These are phyloP conservation scores for Penicillium longicatenatum DNA, from an alignment of 495 filamentous ascomycete genomes.

Conservation along the genomic window DNA sequence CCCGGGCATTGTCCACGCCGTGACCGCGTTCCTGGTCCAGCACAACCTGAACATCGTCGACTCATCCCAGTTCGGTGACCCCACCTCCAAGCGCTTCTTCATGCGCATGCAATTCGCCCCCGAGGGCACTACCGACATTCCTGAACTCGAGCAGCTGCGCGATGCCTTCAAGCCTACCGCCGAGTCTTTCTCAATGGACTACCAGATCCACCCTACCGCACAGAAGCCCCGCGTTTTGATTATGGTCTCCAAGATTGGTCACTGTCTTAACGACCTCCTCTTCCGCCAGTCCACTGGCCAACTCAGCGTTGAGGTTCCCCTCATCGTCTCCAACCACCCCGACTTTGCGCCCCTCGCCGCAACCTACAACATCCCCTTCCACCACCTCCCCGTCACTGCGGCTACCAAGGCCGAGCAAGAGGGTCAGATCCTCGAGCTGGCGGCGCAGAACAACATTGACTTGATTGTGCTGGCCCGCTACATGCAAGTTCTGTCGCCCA, in stretches of 20 bases:
- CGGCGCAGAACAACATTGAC: constrained; percentile 63
- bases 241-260: constrained; percentile 81
- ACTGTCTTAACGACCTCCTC: constrained; percentile 78
- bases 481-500: constrained; percentile 78
- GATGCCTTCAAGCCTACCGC: constrained; percentile 56
- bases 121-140: constrained; percentile 30
- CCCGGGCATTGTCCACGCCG: constrained; percentile 74
- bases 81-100: constrained; percentile 67
- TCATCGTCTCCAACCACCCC: constrained; percentile 72
- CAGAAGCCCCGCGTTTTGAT: constrained; percentile 71
- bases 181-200: constrained; percentile 58
- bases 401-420: constrained; percentile 72
- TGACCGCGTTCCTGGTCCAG: constrained; percentile 67
- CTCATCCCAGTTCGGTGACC: constrained; percentile 72
- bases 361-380: constrained; percentile 71
- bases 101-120: constrained; percentile 74
- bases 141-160: constrained; percentile 46
- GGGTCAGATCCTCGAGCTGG: constrained; percentile 62
- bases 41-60: constrained; percentile 73
- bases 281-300: constrained; percentile 63
- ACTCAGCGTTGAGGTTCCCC: constrained; percentile 66
- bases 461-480: constrained; percentile 77
- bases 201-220: constrained; percentile 60
- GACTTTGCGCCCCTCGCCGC: constrained; percentile 67
- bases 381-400: constrained; percentile 69